These are phyloP conservation scores for Penicillium psychrosexuale DNA, from an alignment of 2,329 filamentous ascomycete genomes.

Conservation along the genomic window DNA sequence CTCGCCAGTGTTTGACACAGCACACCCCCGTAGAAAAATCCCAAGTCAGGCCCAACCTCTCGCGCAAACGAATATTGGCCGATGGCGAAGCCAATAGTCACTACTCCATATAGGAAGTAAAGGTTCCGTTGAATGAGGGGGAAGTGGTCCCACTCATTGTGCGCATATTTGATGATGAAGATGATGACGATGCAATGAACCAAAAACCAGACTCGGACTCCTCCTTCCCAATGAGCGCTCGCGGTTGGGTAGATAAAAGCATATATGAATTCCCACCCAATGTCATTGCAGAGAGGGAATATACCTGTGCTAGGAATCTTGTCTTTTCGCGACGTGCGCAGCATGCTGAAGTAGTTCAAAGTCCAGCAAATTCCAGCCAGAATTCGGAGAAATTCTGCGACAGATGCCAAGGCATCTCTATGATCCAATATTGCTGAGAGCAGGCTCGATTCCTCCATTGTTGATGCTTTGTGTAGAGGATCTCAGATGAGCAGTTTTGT, in stretches of 20 bases:
- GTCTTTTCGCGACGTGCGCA: neutral
- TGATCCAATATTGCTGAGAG: neutral
- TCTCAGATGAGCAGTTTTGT: neutral
- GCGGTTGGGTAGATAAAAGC: constrained; percentile 1
- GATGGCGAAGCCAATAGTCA: neutral
- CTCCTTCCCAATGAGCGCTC: neutral
- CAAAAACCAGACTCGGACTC: neutral
- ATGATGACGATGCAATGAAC: neutral
- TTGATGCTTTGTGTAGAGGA: too few species aligned
- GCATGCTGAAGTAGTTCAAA: constrained; percentile 5
- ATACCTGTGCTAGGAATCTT: neutral
- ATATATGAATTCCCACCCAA: constrained; percentile 9
- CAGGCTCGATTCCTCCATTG: neutral
- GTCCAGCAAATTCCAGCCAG: constrained; percentile 18
- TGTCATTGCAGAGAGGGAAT: constrained; percentile 8
- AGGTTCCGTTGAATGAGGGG: constrained; percentile 5
- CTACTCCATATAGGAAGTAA: neutral
- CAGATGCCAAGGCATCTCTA: neutral
- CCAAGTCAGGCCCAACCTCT: neutral
- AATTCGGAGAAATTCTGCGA: neutral
- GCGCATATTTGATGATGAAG: neutral
- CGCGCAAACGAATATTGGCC: neutral
- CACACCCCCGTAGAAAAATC: constrained; percentile 1
- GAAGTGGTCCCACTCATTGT: constrained; percentile 2
- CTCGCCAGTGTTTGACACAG: constrained; percentile 4